Conservation (phyloP, 306 rosid genomes). For the Cucumis cinereus region DNA sequence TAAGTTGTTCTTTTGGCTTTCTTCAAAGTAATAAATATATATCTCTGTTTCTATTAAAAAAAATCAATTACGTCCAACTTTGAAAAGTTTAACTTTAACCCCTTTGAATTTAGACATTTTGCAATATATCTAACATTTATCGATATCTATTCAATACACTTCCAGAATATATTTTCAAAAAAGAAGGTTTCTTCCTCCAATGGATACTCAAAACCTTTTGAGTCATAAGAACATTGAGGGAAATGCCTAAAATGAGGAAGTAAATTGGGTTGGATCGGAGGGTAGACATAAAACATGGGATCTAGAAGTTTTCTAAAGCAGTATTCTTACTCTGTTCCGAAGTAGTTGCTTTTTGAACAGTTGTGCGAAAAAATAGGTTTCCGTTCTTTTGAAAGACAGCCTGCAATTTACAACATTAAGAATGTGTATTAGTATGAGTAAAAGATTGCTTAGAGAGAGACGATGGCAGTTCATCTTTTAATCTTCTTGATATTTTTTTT, state of each 20-base stretch:
- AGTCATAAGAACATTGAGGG: neutral
- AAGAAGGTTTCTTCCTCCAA: neutral
- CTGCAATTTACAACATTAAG: constrained; percentile 16
- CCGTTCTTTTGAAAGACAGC: constrained; percentile 57
- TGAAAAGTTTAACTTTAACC: no score
- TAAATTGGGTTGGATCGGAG: neutral
- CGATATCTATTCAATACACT: neutral
- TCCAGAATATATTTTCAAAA: neutral
- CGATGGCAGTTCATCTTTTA: neutral
- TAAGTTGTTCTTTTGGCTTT: no score
- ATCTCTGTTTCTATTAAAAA: no score
- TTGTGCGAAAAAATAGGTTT: constrained; percentile 52
- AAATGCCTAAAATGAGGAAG: neutral
- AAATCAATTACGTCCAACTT: no score
- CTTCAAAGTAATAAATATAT: no score
- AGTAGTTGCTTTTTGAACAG: constrained; percentile 40
- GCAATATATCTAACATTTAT: neutral
- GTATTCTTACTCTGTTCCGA: constrained; percentile 47
- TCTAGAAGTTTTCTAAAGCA: neutral
- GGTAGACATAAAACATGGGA: neutral
- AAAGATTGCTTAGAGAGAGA: neutral
- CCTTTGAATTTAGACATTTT: no score
- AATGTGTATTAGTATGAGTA: neutral
- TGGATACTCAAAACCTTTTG: neutral
- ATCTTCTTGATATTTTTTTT: neutral